Base-by-base conservation (phyloP, 2,329 filamentous ascomycete species). In the Orbilia oligospora region DNA sequence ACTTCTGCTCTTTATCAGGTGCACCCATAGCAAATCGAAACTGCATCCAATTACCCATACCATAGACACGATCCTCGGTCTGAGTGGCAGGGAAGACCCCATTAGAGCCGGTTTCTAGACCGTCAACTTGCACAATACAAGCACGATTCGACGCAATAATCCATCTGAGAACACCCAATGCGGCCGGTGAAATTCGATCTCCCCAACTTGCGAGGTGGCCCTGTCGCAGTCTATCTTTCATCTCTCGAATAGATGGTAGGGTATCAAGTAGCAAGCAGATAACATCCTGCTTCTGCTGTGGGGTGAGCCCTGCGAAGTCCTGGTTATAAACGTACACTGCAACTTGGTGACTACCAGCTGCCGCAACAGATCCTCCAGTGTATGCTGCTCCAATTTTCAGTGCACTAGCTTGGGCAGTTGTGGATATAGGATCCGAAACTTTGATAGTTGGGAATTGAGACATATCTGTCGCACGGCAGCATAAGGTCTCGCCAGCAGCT, bases 141-240 rank as follows among this genome's bases (percentile, higher is more conserved):
- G 94, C 95, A 55, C 93, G 88, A 82, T 97, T 97, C 0, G 94
- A 97, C 0, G 94, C 92, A 73, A 97, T 89, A 78, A 97, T 92
- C 94, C 94, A 97, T 65, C 92, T 88, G 20, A 97, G 85, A 0
- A 97, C 84, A 20, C 90, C 88, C 2, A 93, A 84, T 0, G 91
- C 89, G 5, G 92, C 88, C 1, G 89, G 88, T 0, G 91, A 88
- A 9, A 97, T 87, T 18, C 87, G 85, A 22, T 88, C 86, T 80
- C 85, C 84, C 90, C 90, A 92, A 55, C 83, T 82, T 85, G 73
- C 48, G 10, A 77, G 86, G 48, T 84, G 85, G 2, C 84, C 83
- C 24, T 92, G 83, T 1, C 81, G 81, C 1, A 81, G 83, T 2
- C 85, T 84, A 1, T 85, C 55, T 80, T 85, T 86, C 87, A 94